Conservation (phyloP, 257 asterid genomes). For the Ehretia macrophylla region DNA sequence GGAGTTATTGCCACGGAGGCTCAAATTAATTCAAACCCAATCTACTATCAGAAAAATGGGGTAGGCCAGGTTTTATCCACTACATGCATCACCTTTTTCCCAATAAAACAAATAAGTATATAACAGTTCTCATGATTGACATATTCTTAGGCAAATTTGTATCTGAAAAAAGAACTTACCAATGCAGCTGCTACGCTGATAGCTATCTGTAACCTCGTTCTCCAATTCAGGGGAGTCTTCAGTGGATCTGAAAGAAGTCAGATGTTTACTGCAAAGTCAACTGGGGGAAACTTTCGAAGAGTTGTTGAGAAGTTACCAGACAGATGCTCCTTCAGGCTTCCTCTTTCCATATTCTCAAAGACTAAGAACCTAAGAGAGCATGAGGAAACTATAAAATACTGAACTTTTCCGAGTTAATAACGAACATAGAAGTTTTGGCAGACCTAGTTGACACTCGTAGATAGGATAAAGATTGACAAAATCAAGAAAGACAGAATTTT, state of each 20-base stretch:
- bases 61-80: too few species aligned
- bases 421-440: too few species aligned
- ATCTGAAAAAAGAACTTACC: slow-evolving; percentile 32
- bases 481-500: too few species aligned
- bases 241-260: slow-evolving; percentile 56
- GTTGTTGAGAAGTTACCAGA: slow-evolving; percentile 47
- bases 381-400: slow-evolving; percentile 4
- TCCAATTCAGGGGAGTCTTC: slow-evolving; percentile 90
- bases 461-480: too few species aligned
- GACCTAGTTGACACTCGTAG: too few species aligned
- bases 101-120: too few species aligned
- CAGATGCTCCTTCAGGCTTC: slow-evolving; percentile 78
- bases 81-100: too few species aligned
- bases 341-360: slow-evolving; percentile 61
- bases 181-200: slow-evolving; percentile 81
- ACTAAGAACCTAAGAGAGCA: slow-evolving; percentile 58
- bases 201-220: slow-evolving; percentile 73
- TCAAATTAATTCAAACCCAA: too few species aligned
- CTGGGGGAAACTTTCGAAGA: not conserved
- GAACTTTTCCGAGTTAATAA: not conserved
- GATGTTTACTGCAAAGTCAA: slow-evolving; percentile 6
- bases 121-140: too few species aligned
- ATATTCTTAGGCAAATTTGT: too few species aligned
- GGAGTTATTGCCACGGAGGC: too few species aligned
- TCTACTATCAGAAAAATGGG: too few species aligned